Conservation (phyloP, 345 rosid species). For the Aquilaria malaccensis region DNA sequence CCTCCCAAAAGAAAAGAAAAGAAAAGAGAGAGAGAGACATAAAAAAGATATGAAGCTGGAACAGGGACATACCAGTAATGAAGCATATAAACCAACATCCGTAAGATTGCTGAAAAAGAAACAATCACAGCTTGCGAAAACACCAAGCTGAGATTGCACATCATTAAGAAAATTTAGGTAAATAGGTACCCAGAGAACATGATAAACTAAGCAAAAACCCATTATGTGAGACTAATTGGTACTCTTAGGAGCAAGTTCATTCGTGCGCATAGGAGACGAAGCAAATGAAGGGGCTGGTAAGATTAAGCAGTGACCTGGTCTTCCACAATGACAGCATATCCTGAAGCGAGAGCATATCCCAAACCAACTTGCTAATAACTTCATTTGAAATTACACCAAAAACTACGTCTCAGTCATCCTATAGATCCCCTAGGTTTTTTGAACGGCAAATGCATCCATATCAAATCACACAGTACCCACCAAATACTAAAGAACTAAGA, state of each 20-base stretch:
- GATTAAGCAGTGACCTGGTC: constrained; percentile 47
- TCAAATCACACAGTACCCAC: too few relatives aligned
- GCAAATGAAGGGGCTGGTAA: background rate
- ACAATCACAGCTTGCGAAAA: constrained; percentile 70
- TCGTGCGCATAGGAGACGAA: background rate
- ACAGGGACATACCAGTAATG: constrained; percentile 48
- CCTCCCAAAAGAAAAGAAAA: too few relatives aligned
- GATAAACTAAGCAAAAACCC: background rate
- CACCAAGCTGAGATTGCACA: constrained; percentile 38
- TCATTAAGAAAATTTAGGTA: background rate
- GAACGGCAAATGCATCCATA: too few relatives aligned
- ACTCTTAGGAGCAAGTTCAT: too few relatives aligned
- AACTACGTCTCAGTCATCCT: too few relatives aligned
- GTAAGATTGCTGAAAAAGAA: constrained; percentile 68
- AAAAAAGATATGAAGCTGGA: background rate
- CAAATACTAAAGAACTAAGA: too few relatives aligned
- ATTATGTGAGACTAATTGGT: too few relatives aligned
- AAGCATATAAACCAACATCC: constrained; percentile 68
- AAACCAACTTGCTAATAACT: too few relatives aligned
- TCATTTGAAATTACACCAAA: too few relatives aligned
- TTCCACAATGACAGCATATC: constrained; percentile 46
- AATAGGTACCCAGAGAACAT: background rate
- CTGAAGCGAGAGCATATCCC: constrained; percentile 32
- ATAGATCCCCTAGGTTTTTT: too few relatives aligned
- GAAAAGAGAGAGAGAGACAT: too few relatives aligned